Base-by-base conservation (phyloP, 1,284 basidiomycete species). In the Meripilus lineatus region DNA sequence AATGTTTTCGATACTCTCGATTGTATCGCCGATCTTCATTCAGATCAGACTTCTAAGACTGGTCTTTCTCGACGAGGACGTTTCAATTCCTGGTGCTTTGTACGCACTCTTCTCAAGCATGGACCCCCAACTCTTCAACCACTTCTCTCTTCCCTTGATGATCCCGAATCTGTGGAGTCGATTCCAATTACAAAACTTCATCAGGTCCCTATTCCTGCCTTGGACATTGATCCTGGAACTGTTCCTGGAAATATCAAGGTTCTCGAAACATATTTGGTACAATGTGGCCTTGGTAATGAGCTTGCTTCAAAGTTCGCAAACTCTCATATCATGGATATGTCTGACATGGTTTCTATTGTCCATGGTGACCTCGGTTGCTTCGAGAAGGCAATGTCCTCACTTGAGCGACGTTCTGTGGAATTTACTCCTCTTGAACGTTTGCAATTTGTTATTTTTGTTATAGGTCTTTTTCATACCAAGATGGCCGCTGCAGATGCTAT, bases 361-460 rank as follows among this genome's bases (percentile, higher is more conserved):
- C 57, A 59, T 33, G 57, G 63, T 2, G 57, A 66, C 17, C 53
- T 66, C 1, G 53, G 55, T 0, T 61, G 56, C 0, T 47, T 45
- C 1, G 53, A 63, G 15, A 17, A 44, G 0, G 40, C 64, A 1
- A 14, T 37, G 0, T 20, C 47, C 5, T 36, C 48, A 0, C 38
- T 36, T 10, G 11, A 11, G 11, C 24, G 11, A 6, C 22, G 22
- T 18, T 18, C 37, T 11, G 24, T 38, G 11, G 37, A 38, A 17
- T 11, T 11, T 10, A 21, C 10, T 10, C 10, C 10, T 6, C 17
- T 24, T 22, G 8, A 20, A 10, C 37, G 22, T 21, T 20, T 21
- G 6, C 17, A 38, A 17, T 11, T 24, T 10, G 22, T 24, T 11
- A 18, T 38, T 11, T 38, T 21, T 38, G 22, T 38, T 20, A 10